Percentiles rank a stretch among this genome's conserved stretches.
Conservation (phyloP, 2,329 filamentous ascomycete genomes). For the Colletotrichum aenigma region DNA sequence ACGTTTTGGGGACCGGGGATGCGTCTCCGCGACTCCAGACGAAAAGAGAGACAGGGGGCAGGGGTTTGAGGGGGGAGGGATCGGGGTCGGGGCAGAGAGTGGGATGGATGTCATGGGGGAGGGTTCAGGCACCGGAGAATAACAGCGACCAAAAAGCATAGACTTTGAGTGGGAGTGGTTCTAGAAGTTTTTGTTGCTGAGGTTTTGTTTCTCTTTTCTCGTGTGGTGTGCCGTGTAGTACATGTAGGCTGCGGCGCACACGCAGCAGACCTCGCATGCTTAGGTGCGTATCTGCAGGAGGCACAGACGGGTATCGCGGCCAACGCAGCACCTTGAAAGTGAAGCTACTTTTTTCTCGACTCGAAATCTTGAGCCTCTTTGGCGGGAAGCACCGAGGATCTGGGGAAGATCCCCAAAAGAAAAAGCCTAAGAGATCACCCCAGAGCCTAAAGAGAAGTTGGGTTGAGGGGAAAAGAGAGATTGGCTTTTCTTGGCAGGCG, state of each 20-base stretch:
- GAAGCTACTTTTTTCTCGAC: neutral
- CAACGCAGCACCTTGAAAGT: neutral
- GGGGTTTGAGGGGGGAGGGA: neutral
- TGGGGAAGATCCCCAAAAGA: neutral
- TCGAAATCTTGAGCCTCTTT: neutral
- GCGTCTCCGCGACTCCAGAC: slow-evolving; percentile 1
- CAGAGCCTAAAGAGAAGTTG: neutral
- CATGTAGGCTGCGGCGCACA: neutral
- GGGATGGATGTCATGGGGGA: neutral
- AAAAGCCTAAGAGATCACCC: neutral
- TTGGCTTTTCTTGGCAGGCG: slow-evolving; percentile 4
- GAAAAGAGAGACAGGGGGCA: neutral
- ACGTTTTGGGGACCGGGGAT: neutral
- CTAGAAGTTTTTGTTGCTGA: neutral
- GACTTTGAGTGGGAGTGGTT: neutral
- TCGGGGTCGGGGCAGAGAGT: neutral
- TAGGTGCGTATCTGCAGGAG: neutral
- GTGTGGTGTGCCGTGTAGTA: neutral
- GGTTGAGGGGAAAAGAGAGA: neutral
- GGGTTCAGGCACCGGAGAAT: neutral
- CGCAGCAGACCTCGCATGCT: neutral
- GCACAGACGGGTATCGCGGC: neutral
- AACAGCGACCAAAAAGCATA: neutral
- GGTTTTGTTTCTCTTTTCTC: neutral
- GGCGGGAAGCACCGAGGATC: neutral